Base-by-base conservation (phyloP, 306 rosid species). In the Argentina anserina region DNA sequence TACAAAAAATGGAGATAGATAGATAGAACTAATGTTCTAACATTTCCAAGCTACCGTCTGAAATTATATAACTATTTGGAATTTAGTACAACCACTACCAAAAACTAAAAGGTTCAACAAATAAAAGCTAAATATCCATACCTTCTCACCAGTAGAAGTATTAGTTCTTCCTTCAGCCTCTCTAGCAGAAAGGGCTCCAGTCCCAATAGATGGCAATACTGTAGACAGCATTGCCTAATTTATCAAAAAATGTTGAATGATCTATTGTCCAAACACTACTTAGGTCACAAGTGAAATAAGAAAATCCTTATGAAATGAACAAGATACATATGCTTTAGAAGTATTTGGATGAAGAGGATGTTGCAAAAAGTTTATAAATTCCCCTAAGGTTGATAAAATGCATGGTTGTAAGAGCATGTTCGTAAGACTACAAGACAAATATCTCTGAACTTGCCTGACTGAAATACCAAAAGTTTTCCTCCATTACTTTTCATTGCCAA, bases 161-260 rank as follows among this genome's bases (percentile, higher is more conserved):
- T 89, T 94, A 66, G 96, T 87, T 88, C 96, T 86, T 67, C 98
- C 98, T 81, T 91, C 98, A 46, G 98, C 97, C 84, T 94, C 97
- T 46, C 98, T 85, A 25, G 91, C 91, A 66, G 92, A 89, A 69
- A 94, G 95, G 20, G 97, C 90, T 39, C 97, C 94, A 76, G 90
- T 86, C 53, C 98, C 97, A 70, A 80, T 52, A 78, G 98, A 94
- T 64, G 98, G 97, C 91, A 94, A 81, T 84, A 94, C 98, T 94
- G 90, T 63, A 86, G 49, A 86, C 49, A 72, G 33, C 66, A 79
- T 52, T 36, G 20, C 18, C 33, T 62, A 77, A 76, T 76, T 62
- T 65, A 80, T 75, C 52, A 85, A 79, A 62, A 70, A 10, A 72
- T 43, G 63, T 64, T n/a, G 18, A 65, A 33, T 56, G 4, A 67